phyloP scores from a whole-genome alignment of 768 basidiomycete species.

The Xerocomus spinulosus region DNA sequence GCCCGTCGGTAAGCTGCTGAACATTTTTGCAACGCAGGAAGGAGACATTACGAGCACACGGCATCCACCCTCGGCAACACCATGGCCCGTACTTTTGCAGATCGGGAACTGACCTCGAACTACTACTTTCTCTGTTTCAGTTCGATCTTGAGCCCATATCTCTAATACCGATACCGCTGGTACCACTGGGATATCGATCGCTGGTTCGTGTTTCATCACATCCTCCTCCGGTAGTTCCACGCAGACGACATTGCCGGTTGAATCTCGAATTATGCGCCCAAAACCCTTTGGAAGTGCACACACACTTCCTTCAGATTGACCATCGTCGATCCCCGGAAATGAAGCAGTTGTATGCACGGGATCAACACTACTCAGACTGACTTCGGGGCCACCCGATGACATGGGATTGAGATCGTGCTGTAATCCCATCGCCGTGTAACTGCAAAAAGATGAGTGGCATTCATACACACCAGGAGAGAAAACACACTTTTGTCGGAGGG shows the following conservation, averaged over 20 bases:
- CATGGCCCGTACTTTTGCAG: background rate
- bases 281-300: constrained; percentile 53
- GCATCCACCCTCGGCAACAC: background rate
- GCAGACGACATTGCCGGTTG: constrained; percentile 65
- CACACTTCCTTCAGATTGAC: constrained; percentile 11
- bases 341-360: background rate
- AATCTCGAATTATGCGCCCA: constrained; percentile 81
- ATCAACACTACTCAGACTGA: constrained; percentile 11
- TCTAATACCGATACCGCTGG: constrained; percentile 13
- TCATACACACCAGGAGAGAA: background rate
- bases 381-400: constrained; percentile 66
- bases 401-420: constrained; percentile 62
- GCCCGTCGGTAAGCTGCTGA: constrained; percentile 10
- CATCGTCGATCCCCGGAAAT: background rate
- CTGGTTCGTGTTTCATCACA: constrained; percentile 18
- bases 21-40: background rate
- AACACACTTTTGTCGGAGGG: constrained; percentile 87
- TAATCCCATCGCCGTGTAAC: constrained; percentile 78
- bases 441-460: constrained; percentile 25
- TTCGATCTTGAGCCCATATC: constrained; percentile 14
- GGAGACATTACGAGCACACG: constrained; percentile 1
- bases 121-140: background rate
- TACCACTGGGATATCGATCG: constrained; percentile 38
- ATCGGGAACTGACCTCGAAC: constrained; percentile 34
- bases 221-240: constrained; percentile 52